phyloP scores from a whole-genome alignment of 164 flowering plant genomes.

The Paratinospora sagittata region DNA sequence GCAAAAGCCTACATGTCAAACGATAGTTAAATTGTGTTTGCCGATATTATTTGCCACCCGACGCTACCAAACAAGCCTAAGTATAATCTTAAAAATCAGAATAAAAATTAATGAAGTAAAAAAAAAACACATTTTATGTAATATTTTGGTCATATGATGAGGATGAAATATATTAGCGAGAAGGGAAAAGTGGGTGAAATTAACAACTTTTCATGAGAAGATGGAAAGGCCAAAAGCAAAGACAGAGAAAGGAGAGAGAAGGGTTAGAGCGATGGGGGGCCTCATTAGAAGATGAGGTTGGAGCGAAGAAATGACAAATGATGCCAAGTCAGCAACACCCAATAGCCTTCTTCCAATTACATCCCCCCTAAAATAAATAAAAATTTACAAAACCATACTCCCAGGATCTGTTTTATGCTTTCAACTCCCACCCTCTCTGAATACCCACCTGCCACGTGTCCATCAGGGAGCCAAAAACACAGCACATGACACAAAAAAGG shows the following conservation, averaged over 20 bases:
- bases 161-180: background rate
- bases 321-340: constrained; percentile 25
- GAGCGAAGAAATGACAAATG: constrained; percentile 20
- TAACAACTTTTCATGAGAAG: constrained; percentile 2
- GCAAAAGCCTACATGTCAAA: no score
- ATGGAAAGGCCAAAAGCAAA: background rate
- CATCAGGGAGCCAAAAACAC: background rate
- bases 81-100: no score
- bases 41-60: no score
- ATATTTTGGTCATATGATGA: background rate
- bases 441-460: background rate
- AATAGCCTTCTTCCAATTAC: constrained; percentile 12
- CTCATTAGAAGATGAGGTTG: constrained; percentile 18
- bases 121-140: no score
- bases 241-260: background rate
- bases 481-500: constrained; percentile 1
- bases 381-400: no score
- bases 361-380: no score
- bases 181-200: background rate
- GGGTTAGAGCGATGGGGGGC: no score
- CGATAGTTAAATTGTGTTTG: no score
- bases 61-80: no score
- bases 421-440: background rate
- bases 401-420: background rate
- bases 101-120: no score